Base-by-base conservation (phyloP, 768 basidiomycete species). In the Coprinopsis marcescibilis region DNA sequence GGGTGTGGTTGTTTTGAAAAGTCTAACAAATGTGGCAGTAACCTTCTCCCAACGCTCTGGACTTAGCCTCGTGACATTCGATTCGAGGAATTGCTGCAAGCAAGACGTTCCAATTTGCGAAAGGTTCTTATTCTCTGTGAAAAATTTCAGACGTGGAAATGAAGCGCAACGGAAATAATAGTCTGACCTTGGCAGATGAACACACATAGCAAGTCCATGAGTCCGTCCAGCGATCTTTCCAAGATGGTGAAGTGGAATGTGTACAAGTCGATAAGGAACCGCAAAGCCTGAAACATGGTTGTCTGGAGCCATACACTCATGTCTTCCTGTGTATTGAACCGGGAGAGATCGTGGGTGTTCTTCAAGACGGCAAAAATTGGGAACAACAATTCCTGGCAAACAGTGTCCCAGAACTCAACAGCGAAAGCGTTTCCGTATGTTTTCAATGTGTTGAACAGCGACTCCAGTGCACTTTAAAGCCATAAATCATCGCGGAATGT, bases 271-370 rank as follows among this genome's bases (percentile, higher is more conserved):
- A 99, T 89, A 51, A 98, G 75, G 64, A 97, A 89, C 36, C 96
- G 82, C 37, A 99, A 76, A 1, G 96, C 96, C 60, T 97, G 93
- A 41, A 98, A 96, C 89, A 99, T 93, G 2, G 96, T 99, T 12
- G 96, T 96, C 20, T 93, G 97, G 37, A 99, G 66, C 96, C 96
- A 99, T 21, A 99, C 93, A 57, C 92, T 96, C 92, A 98, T 95
- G 56, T 98, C 96, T 60, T 98, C 96, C 58, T 96, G 92, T 3
- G 92, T 94, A 62, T 76, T 88, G 70, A 97, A 98, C 15, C 95
- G 78, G 11, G 91, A 87, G 29, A 95, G 63, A 61, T 96, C 95
- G 66, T 92, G 87, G 55, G 83, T 89, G 13, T 91, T 94, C 57
- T 90, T 91, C 32, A 99, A 73, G 38, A 98, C 90, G 0, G 93